Base-by-base conservation (phyloP, 2,329 filamentous ascomycete genomes). In the Furcasterigmium sp. region DNA sequence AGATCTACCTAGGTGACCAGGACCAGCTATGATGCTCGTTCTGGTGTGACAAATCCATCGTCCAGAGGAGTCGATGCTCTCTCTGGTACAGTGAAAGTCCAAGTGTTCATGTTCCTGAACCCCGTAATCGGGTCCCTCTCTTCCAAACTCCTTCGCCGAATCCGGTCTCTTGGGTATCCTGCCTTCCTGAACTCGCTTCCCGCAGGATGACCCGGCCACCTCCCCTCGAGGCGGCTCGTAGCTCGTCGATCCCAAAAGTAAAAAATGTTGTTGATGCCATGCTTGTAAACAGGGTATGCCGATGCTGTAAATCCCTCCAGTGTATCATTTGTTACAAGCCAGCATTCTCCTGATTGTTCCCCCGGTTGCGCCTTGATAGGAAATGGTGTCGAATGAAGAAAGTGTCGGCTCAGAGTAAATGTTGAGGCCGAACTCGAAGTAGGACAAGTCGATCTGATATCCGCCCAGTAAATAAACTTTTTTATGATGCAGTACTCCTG, bases 401-500 rank as follows among this genome's bases (percentile, higher is more conserved):
- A 26, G 11, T 7, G 7, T 26, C 7, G 23, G 7, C 23, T 26
- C 11, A 7, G 23, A 26, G 23, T 26, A 26, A 54, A 56, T 43
- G 46, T 44, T 40, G 55, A 48, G 57, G 54, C 56, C 55, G 57
- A 59, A 55, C n/a, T 55, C 38, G 26, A 43, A 40, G 32, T 44
- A 44, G 35, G 13, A 13, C 10, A 39, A 44, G 35, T 46, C 44
- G 44, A 34, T 34, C 30, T 34, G 14, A 34, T 18, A 18, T 34
- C 30, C 30, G 30, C 30, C 38, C 28, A 46, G 46, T 38, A 44
- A 26, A 26, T 26, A 26, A 38, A 26, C 11, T 61, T 64, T 62
- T 68, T 67, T 67, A 67, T 66, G 66, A 72, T 70, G 68, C 68
- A 68, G 62, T 70, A 65, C 69, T 71, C 69, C 69, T 56, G 55